Base-by-base conservation (phyloP, 23 red algal genomes). In the Gracilariopsis chorda region DNA sequence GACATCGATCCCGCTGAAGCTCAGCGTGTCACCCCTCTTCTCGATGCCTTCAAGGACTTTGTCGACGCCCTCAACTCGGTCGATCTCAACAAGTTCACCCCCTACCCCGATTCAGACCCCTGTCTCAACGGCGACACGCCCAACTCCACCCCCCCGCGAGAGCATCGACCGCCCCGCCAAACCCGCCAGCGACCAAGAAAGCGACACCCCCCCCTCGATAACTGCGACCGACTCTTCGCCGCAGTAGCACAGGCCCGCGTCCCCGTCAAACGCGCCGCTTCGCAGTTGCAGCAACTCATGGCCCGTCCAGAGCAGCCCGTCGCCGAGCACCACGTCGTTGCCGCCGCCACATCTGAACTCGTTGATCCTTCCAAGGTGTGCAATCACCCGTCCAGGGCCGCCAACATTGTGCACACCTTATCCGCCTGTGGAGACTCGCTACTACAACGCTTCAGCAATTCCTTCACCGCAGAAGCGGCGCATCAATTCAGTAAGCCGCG, bases 241-340 rank as follows among this genome's bases (percentile, higher is more conserved):
- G 73, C 73, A 41, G 73, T 78, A 1, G 73, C 45, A 3, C 46
- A 57, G 29, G 19, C 3, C 14, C 47, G 73, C 23, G 28, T 78
- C 14, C 32, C 73, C 9, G 46, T 78, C 73, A 78, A 78, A 39
- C 73, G 30, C 51, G 73, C 73, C 73, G 73, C 51, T 1, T 44
- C 45, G 6, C 6, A 46, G 3, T 39, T 78, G 45, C 44, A 55
- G 46, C 47, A 29, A 13, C 24, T 78, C n/a, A 2, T 78, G 46
- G 14, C 3, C 6, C 73, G 73, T 2, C 4, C 73, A 14, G 3
- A 33, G 6, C 1, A 29, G 14, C 4, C 46, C 9, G 47, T 55
- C 16, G 13, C 11, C 6, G 45, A 53, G 13, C 32, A 78, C 6
- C 32, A 51, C 27, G 20, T 78, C 46, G 27, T 78, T 24, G 14